Evolutionary conservation across 257 asterid genomes (phyloP).

Genomic region (Eucommia ulmoides): DNA sequence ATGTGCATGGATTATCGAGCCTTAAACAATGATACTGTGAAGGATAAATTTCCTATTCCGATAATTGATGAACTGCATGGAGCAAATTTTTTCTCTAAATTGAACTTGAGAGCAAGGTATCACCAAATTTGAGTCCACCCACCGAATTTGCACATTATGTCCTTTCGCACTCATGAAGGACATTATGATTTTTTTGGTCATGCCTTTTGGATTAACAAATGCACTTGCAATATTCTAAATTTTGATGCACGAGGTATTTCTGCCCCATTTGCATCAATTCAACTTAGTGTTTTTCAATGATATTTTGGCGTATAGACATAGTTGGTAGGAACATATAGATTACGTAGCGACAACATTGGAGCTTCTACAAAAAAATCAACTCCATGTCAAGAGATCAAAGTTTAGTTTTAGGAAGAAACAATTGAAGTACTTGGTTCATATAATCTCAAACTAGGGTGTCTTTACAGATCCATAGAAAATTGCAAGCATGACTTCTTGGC

Average conservation of each 20-base stretch:
- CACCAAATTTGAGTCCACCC: background rate
- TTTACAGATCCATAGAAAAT: background rate
- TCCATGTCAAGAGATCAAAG: background rate
- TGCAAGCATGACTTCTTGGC: background rate
- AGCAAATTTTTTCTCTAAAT: background rate
- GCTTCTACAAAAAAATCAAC: too few relatives aligned
- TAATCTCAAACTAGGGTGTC: background rate
- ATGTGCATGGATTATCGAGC: background rate
- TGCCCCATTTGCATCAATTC: background rate
- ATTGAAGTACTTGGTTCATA: background rate
- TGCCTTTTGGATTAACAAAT: background rate
- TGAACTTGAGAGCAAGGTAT: background rate
- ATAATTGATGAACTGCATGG: background rate
- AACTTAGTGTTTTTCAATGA: background rate
- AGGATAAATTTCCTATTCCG: background rate
- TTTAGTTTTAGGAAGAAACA: background rate
- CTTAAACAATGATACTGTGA: background rate
- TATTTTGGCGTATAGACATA: background rate
- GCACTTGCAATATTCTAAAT: background rate
- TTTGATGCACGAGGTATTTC: background rate
- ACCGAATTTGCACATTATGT: background rate
- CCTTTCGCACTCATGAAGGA: too few relatives aligned
- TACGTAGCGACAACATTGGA: background rate
- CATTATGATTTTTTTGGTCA: too few relatives aligned
- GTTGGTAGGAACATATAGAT: background rate